A percentile compares a stretch with the other conserved stretches of the same genome.
Evolutionary conservation across 257 asterid genomes (phyloP).

Genomic region (Petunia axillaris): DNA sequence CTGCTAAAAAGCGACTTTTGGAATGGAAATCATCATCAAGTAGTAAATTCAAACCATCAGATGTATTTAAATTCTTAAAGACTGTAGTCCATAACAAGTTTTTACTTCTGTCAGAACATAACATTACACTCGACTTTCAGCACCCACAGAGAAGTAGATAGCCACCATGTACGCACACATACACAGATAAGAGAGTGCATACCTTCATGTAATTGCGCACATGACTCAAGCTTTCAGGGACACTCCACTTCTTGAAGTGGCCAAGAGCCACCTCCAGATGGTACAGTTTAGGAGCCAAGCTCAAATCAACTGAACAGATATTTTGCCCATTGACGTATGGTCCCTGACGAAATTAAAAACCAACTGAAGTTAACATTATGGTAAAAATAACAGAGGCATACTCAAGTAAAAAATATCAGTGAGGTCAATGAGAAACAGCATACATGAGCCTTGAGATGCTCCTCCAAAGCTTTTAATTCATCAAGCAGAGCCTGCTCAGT

Average conservation of each 20-base stretch:
- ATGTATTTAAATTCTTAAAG: too few relatives aligned
- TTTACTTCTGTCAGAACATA: not conserved
- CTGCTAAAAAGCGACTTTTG: too few relatives aligned
- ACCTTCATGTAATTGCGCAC: slow-evolving; percentile 70
- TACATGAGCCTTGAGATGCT: slow-evolving; percentile 71
- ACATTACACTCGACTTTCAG: not conserved
- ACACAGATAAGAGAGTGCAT: not conserved
- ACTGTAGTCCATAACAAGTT: not conserved
- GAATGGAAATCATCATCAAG: too few relatives aligned
- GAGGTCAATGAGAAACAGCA: slow-evolving; percentile 14
- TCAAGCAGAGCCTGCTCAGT: slow-evolving; percentile 65
- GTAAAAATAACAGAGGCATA: not conserved
- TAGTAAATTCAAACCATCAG: too few relatives aligned
- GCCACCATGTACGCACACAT: not conserved
- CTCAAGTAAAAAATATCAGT: not conserved
- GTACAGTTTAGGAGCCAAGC: slow-evolving; percentile 75
- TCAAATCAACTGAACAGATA: slow-evolving; percentile 68
- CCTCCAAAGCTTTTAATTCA: slow-evolving; percentile 75
- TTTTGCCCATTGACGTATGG: slow-evolving; percentile 68
- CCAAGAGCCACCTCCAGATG: slow-evolving; percentile 72
- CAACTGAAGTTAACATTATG: not conserved
- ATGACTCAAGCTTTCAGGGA: slow-evolving; percentile 65
- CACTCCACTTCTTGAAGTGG: slow-evolving; percentile 71
- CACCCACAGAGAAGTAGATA: not conserved
- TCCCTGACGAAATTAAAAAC: slow-evolving; percentile 45